phyloP scores from a whole-genome alignment of 2,329 filamentous ascomycete species.

The Diaporthe capsici region DNA sequence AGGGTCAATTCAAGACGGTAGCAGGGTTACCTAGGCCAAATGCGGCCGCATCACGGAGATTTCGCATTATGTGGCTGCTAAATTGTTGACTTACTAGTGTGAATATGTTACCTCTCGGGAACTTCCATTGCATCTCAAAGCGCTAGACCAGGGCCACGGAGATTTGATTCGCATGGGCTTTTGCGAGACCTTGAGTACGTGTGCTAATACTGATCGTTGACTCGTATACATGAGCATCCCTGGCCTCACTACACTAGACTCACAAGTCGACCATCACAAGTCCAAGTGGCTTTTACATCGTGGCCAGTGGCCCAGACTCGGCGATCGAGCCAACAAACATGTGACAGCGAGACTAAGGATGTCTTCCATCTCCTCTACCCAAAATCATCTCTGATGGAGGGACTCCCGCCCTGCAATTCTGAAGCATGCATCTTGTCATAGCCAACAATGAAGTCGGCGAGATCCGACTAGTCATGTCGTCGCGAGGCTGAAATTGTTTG shows the following conservation, averaged over 20 bases:
- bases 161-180: background rate
- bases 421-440: background rate
- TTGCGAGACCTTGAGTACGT: background rate
- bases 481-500: background rate
- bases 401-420: background rate
- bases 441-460: background rate
- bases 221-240: slow-evolving; percentile 12
- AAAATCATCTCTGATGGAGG: background rate
- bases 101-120: background rate
- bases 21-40: slow-evolving; percentile 13
- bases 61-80: background rate
- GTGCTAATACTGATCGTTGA: background rate
- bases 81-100: background rate
- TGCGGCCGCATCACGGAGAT: background rate
- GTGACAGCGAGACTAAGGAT: background rate
- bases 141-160: background rate
- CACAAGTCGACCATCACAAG: background rate
- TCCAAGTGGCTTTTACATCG: no score
- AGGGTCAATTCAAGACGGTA: background rate
- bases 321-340: background rate
- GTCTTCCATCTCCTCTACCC: background rate
- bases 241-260: background rate
- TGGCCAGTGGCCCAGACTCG: background rate
- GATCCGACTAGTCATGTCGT: background rate
- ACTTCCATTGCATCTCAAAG: background rate